Evolutionary conservation across 345 rosid genomes (phyloP).

Genomic region (Eutrema heterophyllum): DNA sequence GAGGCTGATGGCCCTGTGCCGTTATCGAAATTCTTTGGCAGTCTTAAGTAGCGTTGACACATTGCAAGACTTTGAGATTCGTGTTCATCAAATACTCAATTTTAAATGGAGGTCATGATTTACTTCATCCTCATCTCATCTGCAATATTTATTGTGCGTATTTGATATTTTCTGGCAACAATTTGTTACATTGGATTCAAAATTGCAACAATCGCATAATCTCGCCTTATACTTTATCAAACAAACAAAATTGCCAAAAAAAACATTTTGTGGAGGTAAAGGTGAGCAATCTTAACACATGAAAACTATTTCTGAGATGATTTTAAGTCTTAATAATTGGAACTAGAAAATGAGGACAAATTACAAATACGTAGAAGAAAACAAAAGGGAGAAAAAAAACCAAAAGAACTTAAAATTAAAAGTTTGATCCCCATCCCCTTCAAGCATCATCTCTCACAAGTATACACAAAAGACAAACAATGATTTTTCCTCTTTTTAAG

Average conservation of each 20-base stretch:
- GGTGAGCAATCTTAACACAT: not conserved
- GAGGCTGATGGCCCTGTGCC: constrained; percentile 70
- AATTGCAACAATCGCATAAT: not conserved
- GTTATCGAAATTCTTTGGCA: constrained; percentile 77
- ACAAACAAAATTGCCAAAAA: not conserved
- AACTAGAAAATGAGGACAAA: constrained; percentile 22
- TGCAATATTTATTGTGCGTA: not conserved
- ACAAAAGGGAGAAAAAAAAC: not conserved
- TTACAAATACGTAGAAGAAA: constrained; percentile 9
- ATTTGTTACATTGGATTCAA: not conserved
- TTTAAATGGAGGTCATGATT: not conserved
- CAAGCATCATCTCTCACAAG: constrained; percentile 27
- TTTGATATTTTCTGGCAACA: not conserved
- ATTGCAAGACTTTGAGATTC: constrained; percentile 3
- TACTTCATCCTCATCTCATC: not conserved
- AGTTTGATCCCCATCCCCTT: constrained; percentile 18
- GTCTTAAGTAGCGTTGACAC: constrained; percentile 47
- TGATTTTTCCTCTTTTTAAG: constrained; percentile 1
- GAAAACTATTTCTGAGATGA: constrained; percentile 19
- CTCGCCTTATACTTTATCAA: not conserved
- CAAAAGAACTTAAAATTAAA: constrained; percentile 4
- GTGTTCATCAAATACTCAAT: constrained; percentile 1
- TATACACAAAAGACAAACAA: constrained; percentile 33
- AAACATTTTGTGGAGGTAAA: not conserved
- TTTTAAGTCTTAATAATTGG: constrained; percentile 3